Evolutionary conservation across 2,329 filamentous ascomycete species (phyloP), one percentile per base, ranked within the genome.

Genomic region (Claviceps quebecensis): DNA sequence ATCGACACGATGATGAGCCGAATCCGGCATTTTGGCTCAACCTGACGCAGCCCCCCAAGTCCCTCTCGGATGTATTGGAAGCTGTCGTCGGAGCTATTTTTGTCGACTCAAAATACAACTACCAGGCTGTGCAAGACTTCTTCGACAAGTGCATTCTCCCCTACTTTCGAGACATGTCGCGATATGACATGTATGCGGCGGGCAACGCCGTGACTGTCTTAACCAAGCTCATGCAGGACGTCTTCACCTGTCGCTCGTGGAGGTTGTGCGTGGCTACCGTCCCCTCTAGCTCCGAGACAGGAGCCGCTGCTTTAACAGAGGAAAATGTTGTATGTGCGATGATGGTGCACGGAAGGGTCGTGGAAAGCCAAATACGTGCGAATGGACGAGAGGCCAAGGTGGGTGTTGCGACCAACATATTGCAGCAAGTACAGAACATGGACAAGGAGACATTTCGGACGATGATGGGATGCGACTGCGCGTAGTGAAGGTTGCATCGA

Each of bases 21-120:
- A 71, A 69, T 2, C 65, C 64, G 45, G 79, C 87, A 67, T 91
- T 83, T 65, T 93, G 87, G 87, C 73, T 78, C 29, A 69, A 72
- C 13, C 74, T 77, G 9, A 72, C 71, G 16, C 72, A 78, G 41
- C 81, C 85, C 1, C 86, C 86, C 8, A 93, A 93, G 60, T 75
- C 70, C 50, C 78, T 97, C 5, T 80, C 90, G 0, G 93, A 98
- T 65, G 79, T 95, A 39, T 74, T 97, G 3, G 93, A 98, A 72
- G 81, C 91, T 0, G 93, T 89, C 59, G 70, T 96, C 2, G 93
- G 89, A 1, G 91, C 91, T 19, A 75, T 96, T 22, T 97, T 97
- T 63, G 85, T 98, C 11, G 93, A 98, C 66, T 85, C 87, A 0
- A 72, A 76, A 45, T 97, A 91, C 67, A 71, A 93, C 61, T 96